A percentile compares a stretch with the other conserved stretches of the same genome.
Conservation (phyloP, 208 protist species). For the Leishmania mexicana region DNA sequence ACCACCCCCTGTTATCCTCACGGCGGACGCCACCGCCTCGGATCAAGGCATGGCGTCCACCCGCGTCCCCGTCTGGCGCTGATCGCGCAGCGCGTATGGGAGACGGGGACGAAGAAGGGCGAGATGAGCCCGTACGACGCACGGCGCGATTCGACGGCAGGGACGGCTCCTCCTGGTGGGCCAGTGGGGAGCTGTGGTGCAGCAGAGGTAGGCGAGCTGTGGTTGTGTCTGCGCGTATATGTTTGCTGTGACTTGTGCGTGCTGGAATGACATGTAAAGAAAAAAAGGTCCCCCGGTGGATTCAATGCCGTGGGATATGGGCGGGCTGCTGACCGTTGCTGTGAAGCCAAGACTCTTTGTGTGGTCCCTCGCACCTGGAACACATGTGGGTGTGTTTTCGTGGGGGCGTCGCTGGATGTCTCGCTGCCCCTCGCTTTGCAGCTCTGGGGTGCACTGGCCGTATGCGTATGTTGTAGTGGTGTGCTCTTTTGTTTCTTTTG, state of each 20-base stretch:
- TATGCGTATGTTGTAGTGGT: not conserved
- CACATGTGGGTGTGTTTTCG: not conserved
- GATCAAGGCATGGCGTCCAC: not conserved
- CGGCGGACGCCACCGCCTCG: not conserved
- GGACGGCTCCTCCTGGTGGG: not conserved
- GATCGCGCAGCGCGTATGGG: not conserved
- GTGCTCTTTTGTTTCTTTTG: not conserved
- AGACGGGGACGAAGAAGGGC: not conserved
- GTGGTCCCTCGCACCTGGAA: not conserved
- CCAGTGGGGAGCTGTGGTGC: not conserved
- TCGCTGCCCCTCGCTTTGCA: not conserved
- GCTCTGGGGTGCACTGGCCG: too few relatives aligned
- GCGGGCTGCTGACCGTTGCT: not conserved
- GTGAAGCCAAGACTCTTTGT: not conserved
- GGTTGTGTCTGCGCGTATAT: not conserved
- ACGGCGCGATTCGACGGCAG: too few relatives aligned
- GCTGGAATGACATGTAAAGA: too few relatives aligned
- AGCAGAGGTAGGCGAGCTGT: not conserved
- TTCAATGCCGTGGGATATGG: not conserved
- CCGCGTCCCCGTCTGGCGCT: not conserved
- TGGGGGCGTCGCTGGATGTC: not conserved
- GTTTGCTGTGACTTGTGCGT: not conserved
- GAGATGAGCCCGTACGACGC: not conserved
- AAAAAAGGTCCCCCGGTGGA: not conserved
- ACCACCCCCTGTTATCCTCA: not conserved